Evolutionary conservation across 2,329 filamentous ascomycete genomes (phyloP), one percentile per base, ranked within the genome.

Genomic region (Alternaria sp.): DNA sequence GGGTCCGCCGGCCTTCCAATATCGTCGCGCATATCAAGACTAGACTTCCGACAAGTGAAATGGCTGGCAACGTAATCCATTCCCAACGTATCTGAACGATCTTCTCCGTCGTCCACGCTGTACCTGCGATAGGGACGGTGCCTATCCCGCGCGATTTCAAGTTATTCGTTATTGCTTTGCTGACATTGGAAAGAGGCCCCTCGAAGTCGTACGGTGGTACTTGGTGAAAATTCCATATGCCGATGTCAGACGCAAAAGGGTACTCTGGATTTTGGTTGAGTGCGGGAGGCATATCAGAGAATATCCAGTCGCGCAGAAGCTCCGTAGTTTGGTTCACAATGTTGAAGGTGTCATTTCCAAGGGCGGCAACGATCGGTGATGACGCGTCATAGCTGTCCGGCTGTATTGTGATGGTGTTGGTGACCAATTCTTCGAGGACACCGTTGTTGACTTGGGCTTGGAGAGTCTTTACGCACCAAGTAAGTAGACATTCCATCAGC

Each of bases 51-150:
- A 68, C 5, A 1, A 71, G 54, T 25, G 69, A 56, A 3, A 32
- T 6, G 10, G 45, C 65, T 2, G 68, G 69, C 23, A 72, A 23
- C 12, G 66, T 54, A 9, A 72, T 59, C 68, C 69, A 69, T 1
- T 32, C 59, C 67, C 68, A 71, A 36, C 62, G 51, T 17, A 65
- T 67, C 17, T 59, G 0, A 5, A 71, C 67, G 49, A 61, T 68
- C 9, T 46, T 45, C 50, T 72, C 64, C 5, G 30, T 10, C 13
- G 15, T 51, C 66, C 64, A 72, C 15, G 68, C 67, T n/a, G 15
- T 58, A n/a, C 68, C 69, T n/a, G 19, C 25, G 15, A 58, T 25
- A 6, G 28, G 46, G 10, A 64, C 56, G 9, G 63, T 66, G 13
- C 59, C 66, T 11, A 52, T 3, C 12, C 11, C 7, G 3, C 69